Percentiles rank a stretch among this genome's conserved stretches.
phyloP scores from a whole-genome alignment of 78 protist genomes.

The Planoprotostelium fungivorum region DNA sequence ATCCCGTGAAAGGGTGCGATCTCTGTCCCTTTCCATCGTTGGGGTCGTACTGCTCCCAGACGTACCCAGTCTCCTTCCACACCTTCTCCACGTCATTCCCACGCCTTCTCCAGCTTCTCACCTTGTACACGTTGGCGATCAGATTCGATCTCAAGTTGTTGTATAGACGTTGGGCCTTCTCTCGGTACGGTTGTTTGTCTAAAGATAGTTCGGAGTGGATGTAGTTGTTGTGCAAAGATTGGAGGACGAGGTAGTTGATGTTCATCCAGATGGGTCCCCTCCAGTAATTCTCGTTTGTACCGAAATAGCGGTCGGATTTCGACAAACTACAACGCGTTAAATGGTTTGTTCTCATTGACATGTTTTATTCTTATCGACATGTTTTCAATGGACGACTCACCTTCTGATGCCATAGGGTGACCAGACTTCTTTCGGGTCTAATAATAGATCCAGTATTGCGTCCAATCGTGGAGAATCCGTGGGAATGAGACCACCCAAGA shows the following conservation, averaged over 20 bases:
- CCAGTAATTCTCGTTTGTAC: constrained; percentile 86
- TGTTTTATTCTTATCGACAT: too few relatives aligned
- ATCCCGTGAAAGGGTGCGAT: constrained; percentile 89
- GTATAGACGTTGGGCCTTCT: constrained; percentile 5
- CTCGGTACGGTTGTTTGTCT: background rate
- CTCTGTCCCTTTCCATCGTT: constrained; percentile 77
- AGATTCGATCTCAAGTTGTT: constrained; percentile 43
- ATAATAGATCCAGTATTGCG: background rate
- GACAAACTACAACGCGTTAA: constrained; percentile 26
- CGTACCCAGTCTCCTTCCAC: constrained; percentile 66
- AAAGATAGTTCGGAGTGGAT: too few relatives aligned
- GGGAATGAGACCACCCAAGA: background rate
- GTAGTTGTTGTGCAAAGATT: background rate
- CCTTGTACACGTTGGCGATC: constrained; percentile 18
- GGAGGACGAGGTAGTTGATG: constrained; percentile 80
- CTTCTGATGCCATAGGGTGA: constrained; percentile 34
- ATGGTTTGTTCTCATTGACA: too few relatives aligned
- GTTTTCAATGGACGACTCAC: background rate
- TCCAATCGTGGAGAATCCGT: background rate
- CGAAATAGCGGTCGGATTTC: constrained; percentile 26
- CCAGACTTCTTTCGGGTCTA: background rate
- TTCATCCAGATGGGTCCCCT: constrained; percentile 94
- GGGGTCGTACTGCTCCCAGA: constrained; percentile 90
- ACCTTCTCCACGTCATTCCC: background rate
- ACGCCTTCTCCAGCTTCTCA: background rate